Evolutionary conservation across 1,284 basidiomycete genomes (phyloP).

Genomic region (Apiotrichum brassicae): DNA sequence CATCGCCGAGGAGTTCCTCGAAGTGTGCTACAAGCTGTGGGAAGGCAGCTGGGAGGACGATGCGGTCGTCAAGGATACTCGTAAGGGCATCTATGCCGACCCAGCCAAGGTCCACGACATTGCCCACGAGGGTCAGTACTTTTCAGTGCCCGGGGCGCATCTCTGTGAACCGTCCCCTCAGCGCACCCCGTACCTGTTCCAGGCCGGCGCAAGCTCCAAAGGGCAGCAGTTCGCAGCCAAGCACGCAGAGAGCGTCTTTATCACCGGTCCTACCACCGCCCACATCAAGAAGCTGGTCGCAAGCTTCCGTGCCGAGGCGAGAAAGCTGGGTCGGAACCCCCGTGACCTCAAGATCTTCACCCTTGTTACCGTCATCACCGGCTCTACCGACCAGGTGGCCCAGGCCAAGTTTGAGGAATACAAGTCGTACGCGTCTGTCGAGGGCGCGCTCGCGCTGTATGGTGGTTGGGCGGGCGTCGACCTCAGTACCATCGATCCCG

Average conservation of each 20-base stretch:
- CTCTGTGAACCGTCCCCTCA: conserved; percentile 41
- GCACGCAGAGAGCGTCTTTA: conserved; percentile 44
- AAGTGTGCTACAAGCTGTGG: conserved; percentile 45
- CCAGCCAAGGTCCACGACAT: conserved; percentile 36
- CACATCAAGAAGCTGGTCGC: conserved; percentile 4
- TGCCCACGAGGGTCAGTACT: conserved; percentile 40
- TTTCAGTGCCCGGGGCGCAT: conserved; percentile 36
- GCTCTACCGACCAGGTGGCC: conserved; percentile 35
- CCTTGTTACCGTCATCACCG: conserved; percentile 22
- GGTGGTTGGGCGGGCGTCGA: conserved; percentile 27
- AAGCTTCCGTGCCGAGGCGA: conserved; percentile 15
- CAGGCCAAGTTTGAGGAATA: conserved; percentile 32
- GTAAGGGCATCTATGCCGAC: conserved; percentile 26
- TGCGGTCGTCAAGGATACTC: conserved; percentile 28
- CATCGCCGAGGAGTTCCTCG: conserved; percentile 20
- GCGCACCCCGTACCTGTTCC: conserved; percentile 41
- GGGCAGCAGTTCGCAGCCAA: conserved; percentile 40
- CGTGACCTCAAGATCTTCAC: conserved; percentile 34
- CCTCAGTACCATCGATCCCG: conserved; percentile 6
- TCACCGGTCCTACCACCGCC: conserved; percentile 14
- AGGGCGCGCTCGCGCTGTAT: conserved; percentile 40
- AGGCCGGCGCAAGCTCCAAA: conserved; percentile 36
- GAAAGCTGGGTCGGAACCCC: conserved; percentile 33
- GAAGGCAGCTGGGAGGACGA: conserved; percentile 44
- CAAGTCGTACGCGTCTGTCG: conserved; percentile 24